Evolutionary conservation across 2,329 filamentous ascomycete genomes (phyloP), one percentile per base, ranked within the genome.

Genomic region (Ophioceras dolichostomum): DNA sequence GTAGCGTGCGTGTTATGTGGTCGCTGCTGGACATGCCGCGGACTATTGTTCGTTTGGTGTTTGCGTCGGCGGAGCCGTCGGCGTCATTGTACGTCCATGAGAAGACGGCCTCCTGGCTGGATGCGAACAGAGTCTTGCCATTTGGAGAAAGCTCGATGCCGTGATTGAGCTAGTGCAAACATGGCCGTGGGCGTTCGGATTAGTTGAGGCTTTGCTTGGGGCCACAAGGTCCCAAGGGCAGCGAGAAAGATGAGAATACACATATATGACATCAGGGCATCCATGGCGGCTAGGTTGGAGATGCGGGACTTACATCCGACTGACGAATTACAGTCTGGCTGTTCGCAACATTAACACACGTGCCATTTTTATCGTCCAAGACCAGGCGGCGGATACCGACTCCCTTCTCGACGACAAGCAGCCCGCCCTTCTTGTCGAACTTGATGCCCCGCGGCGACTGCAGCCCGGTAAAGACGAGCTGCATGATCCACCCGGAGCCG

Each of bases 11-110:
- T 0, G 79, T 79, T 5, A 63, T 70, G 47, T 85, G 79, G 34
- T 76, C 79, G 5, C 61, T 54, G 41, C 67, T 69, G 46, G 48
- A 63, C 78, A 85, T 83, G 45, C 74, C 73, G 27, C 60, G 61
- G 33, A 87, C 61, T 4, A 86, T 41, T 3, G 67, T 72, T 41
- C 61, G 61, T 35, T 63, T 66, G 37, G 50, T 45, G 32, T 31
- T 22, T 14, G 51, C 44, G 31, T 73, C 64, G 4, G 67, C 66
- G 34, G 59, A 61, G 8, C 62, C 55, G 3, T 54, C 49, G n/a
- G 70, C 57, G 50, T 82, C 66, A n/a, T n/a, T n/a, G 51, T 87
- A 87, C 20, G 62, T 52, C 74, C 78, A 86, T 2, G 71, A 60
- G 49, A 66, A 79, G 24, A 82, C 76, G n/a, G 64, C 60, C 34